phyloP scores from a whole-genome alignment of 1,284 basidiomycete genomes.

The Agroathelia rolfsii region DNA sequence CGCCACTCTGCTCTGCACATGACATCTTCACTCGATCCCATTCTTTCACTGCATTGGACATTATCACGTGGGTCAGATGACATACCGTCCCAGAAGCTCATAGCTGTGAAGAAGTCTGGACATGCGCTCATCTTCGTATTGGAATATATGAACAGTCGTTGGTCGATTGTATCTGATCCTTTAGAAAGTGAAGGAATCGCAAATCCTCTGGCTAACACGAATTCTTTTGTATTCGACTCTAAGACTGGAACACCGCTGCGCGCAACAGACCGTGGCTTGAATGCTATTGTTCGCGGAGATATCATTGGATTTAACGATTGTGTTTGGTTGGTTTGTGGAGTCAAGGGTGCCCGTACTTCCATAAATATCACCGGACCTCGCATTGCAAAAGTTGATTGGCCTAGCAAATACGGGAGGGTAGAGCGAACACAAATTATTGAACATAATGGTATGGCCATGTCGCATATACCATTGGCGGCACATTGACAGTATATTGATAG shows the following conservation, averaged over 20 bases:
- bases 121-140: too few species aligned
- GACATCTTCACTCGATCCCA: conserved; percentile 27
- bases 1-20: neutral
- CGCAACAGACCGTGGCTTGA: conserved; percentile 36
- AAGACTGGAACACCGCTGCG: conserved; percentile 39
- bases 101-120: too few species aligned
- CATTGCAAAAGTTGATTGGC: conserved; percentile 49
- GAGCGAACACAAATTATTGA: conserved; percentile 41
- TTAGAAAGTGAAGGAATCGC: conserved; percentile 35
- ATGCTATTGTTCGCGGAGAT: conserved; percentile 17
- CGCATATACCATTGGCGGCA: neutral
- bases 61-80: too few species aligned
- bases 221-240: conserved; percentile 54
- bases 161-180: conserved; percentile 34
- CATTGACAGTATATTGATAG: conserved; percentile 22
- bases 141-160: too few species aligned
- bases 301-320: conserved; percentile 19
- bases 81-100: too few species aligned
- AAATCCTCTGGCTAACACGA: conserved; percentile 38
- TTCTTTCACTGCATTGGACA: conserved; percentile 29
- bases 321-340: conserved; percentile 45
- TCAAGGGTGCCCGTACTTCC: conserved; percentile 44
- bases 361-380: conserved; percentile 53
- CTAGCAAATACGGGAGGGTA: conserved; percentile 37
- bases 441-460: conserved; percentile 33